Percentiles rank a stretch among this genome's conserved stretches.
Conservation (phyloP, 83 land plant species). For the Picea abies region DNA sequence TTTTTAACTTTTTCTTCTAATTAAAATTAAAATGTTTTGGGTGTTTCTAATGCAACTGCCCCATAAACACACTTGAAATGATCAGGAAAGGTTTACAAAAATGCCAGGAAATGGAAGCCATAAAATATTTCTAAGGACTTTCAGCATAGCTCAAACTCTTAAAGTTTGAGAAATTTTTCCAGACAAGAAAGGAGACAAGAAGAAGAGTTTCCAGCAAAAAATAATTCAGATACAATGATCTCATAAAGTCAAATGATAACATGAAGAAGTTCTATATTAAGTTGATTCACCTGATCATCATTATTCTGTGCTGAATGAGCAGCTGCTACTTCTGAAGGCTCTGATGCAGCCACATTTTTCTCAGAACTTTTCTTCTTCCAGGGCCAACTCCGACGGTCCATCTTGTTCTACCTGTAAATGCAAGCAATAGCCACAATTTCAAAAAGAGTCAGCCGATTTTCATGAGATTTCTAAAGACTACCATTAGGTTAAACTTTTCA, state of each 20-base stretch:
- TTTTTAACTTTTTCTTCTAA: not conserved
- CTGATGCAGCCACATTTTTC: slow-evolving; percentile 42
- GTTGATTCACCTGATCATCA: slow-evolving; percentile 18
- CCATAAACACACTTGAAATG: not conserved
- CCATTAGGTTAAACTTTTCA: not conserved
- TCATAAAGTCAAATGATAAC: no score
- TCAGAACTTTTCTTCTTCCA: slow-evolving; percentile 85
- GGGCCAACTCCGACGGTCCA: slow-evolving; percentile 72
- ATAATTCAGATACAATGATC: no score
- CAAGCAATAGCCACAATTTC: not conserved
- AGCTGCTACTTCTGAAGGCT: slow-evolving; percentile 33
- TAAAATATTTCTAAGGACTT: not conserved
- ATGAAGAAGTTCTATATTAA: not conserved
- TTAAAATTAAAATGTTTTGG: not conserved
- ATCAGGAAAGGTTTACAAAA: not conserved
- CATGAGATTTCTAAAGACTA: not conserved
- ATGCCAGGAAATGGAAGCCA: not conserved
- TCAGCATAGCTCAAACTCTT: not conserved
- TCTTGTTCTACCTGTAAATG: slow-evolving; percentile 20
- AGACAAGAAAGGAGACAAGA: not conserved
- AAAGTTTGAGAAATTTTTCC: not conserved
- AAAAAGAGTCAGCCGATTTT: not conserved
- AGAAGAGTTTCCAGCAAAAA: not conserved
- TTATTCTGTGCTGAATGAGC: slow-evolving; percentile 30
- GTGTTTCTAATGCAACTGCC: not conserved